phyloP scores from a whole-genome alignment of 1,284 basidiomycete species.

The Thecaphora frezii region DNA sequence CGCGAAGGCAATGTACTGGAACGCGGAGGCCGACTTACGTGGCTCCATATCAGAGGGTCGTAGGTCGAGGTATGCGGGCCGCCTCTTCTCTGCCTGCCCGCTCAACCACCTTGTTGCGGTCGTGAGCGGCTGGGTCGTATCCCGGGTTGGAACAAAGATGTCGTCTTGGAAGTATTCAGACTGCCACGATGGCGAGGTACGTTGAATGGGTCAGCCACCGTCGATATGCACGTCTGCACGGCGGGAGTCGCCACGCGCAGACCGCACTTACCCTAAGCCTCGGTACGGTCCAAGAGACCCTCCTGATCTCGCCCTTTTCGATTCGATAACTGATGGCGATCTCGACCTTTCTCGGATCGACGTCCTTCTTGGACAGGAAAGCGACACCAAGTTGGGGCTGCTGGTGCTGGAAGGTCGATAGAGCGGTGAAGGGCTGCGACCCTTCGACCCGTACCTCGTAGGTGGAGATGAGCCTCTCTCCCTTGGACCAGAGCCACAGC shows the following conservation, averaged over 20 bases:
- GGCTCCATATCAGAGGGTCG: neutral
- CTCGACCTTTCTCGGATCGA: constrained; percentile 1
- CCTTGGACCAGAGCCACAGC: constrained; percentile 1
- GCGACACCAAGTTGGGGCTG: constrained; percentile 1
- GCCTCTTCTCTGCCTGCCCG: neutral
- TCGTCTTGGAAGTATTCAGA: constrained; percentile 1
- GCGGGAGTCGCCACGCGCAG: too few relatives aligned
- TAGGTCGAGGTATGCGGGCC: neutral
- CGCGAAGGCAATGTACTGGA: neutral
- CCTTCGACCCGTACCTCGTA: neutral
- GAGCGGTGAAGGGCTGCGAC: neutral
- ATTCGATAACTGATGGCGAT: neutral
- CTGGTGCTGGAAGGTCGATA: neutral
- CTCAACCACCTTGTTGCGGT: neutral
- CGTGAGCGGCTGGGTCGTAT: neutral
- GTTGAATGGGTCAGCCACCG: neutral
- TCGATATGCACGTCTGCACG: neutral
- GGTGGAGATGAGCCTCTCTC: neutral
- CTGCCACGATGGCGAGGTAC: neutral
- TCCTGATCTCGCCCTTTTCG: neutral
- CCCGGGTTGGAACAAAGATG: neutral
- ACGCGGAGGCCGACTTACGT: neutral
- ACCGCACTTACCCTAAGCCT: neutral
- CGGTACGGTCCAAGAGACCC: neutral
- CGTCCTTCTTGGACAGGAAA: neutral